Conservation (phyloP, 768 basidiomycete species). For the Solioccasus polychromus region DNA sequence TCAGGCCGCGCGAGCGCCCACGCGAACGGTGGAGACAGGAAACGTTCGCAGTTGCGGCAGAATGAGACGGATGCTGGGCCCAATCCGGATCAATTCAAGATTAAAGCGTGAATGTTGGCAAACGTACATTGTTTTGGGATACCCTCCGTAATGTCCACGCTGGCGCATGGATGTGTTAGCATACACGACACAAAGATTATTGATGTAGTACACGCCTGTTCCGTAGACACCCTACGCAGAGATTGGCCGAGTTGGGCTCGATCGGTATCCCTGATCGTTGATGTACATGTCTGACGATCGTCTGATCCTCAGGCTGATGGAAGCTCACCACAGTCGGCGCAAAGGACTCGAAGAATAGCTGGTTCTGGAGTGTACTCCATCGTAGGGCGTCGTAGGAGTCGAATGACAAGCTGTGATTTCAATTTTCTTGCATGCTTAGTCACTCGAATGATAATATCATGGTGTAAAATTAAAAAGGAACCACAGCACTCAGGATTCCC, state of each 20-base stretch:
- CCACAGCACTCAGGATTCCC: too few relatives aligned
- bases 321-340: slow-evolving; percentile 79
- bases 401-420: not conserved
- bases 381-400: not conserved
- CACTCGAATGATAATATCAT: slow-evolving; percentile 16
- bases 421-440: slow-evolving; percentile 14
- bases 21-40: slow-evolving; percentile 82
- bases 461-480: not conserved
- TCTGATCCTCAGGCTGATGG: not conserved
- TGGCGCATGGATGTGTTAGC: slow-evolving; percentile 24
- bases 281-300: slow-evolving; percentile 6
- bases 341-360: slow-evolving; percentile 78
- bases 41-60: slow-evolving; percentile 95
- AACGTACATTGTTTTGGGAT: slow-evolving; percentile 90
- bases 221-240: slow-evolving; percentile 84
- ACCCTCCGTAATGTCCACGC: slow-evolving; percentile 96
- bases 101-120: not conserved
- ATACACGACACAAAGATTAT: not conserved
- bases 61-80: slow-evolving; percentile 79
- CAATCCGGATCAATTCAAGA: not conserved
- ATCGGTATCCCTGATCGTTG: slow-evolving; percentile 67
- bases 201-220: slow-evolving; percentile 60
- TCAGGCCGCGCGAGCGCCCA: slow-evolving; percentile 89
- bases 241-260: slow-evolving; percentile 88
- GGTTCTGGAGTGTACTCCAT: slow-evolving; percentile 83